Percentiles rank a stretch among this genome's conserved stretches.
Conservation (phyloP, 2,329 filamentous ascomycete species). For the Chalara sp. region DNA sequence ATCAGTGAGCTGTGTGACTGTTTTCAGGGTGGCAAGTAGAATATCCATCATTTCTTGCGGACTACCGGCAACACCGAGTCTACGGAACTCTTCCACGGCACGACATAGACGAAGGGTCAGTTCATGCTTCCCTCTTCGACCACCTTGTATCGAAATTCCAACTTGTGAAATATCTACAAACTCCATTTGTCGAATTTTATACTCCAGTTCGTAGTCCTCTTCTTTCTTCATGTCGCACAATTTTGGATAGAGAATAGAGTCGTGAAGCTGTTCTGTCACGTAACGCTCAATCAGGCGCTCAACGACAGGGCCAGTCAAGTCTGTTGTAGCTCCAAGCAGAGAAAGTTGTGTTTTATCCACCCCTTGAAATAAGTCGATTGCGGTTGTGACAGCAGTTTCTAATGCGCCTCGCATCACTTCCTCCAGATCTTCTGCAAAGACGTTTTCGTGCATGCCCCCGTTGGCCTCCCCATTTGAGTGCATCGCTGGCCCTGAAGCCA, state of each 20-base stretch:
- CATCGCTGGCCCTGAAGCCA: constrained; percentile 23
- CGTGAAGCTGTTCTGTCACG: constrained; percentile 86
- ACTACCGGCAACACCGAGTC: constrained; percentile 62
- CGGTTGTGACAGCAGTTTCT: constrained; percentile 85
- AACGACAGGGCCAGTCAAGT: constrained; percentile 84
- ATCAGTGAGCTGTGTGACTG: constrained; percentile 63
- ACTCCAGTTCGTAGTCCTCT: constrained; percentile 83
- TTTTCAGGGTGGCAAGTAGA: constrained; percentile 53
- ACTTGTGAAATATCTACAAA: constrained; percentile 92
- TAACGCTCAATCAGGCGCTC: constrained; percentile 94
- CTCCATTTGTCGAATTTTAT: constrained; percentile 87
- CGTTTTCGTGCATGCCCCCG: constrained; percentile 43
- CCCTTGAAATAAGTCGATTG: constrained; percentile 90
- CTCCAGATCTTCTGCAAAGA: constrained; percentile 84
- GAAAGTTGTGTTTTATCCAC: constrained; percentile 96
- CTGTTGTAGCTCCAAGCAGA: constrained; percentile 83
- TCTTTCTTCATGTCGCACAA: constrained; percentile 69
- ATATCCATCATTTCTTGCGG: constrained; percentile 32
- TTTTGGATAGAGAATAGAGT: constrained; percentile 73
- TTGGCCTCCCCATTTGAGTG: constrained; percentile 30
- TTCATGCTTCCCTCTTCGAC: constrained; percentile 71
- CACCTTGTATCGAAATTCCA: constrained; percentile 78
- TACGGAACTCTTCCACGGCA: constrained; percentile 84
- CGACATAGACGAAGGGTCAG: constrained; percentile 68
- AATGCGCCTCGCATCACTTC: constrained; percentile 81